These are phyloP conservation scores for Ceratocystis smalleyi DNA, from an alignment of 2,329 filamentous ascomycete genomes.

Conservation along the genomic window DNA sequence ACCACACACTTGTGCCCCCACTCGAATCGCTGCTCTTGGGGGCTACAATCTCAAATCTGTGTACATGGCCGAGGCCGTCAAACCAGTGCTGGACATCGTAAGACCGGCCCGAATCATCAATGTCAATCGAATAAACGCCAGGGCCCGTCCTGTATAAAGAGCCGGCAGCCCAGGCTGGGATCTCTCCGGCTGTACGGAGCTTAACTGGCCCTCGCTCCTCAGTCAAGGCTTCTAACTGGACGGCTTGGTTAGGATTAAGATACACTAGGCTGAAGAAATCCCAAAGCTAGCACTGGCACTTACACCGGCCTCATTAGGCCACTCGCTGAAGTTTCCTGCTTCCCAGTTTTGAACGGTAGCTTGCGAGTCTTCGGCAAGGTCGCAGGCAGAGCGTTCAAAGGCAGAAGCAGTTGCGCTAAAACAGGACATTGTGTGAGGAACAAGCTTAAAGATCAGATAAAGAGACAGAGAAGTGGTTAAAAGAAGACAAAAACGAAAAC, in stretches of 20 bases:
- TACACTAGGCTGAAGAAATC: no score
- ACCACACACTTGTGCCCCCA: conserved; percentile 33
- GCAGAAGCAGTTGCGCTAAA: not conserved
- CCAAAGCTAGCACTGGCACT: conserved; percentile 15
- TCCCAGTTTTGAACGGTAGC: not conserved
- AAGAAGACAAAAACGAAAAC: not conserved
- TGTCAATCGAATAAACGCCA: conserved; percentile 45
- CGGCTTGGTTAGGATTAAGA: not conserved
- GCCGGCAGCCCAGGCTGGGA: conserved; percentile 57
- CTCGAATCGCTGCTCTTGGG: conserved; percentile 18
- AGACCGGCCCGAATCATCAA: conserved; percentile 20
- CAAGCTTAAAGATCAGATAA: not conserved
- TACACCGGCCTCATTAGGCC: conserved; percentile 36
- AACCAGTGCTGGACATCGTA: conserved; percentile 63
- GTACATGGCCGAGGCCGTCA: conserved; percentile 56
- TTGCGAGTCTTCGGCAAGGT: not conserved
- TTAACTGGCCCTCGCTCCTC: conserved; percentile 51
- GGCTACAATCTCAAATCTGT: conserved; percentile 54
- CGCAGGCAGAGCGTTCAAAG: not conserved
- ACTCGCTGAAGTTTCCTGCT: conserved; percentile 25
- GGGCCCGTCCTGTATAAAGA: conserved; percentile 61
- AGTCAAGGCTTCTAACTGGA: conserved; percentile 50
- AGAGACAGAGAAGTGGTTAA: not conserved
- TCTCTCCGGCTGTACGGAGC: conserved; percentile 46
- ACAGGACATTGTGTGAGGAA: not conserved